Conservation (phyloP, 768 basidiomycete species). For the Boletellus ananas region DNA sequence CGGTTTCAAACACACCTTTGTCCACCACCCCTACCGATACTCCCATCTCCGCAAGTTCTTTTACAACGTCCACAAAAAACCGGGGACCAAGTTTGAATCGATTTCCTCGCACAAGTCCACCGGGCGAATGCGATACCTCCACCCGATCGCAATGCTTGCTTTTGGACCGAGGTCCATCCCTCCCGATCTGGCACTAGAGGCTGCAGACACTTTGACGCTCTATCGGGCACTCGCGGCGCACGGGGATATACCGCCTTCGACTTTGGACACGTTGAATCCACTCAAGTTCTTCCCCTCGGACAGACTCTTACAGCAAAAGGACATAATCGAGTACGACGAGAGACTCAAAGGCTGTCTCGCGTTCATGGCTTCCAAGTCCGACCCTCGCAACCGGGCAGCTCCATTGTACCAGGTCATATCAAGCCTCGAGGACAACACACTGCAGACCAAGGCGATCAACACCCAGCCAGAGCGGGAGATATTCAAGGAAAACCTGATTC, state of each 20-base stretch:
- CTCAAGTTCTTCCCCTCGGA: conserved; percentile 40
- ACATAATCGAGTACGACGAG: conserved; percentile 56
- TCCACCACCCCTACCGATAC: conserved; percentile 66
- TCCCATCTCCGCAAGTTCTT: conserved; percentile 69
- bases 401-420: conserved; percentile 38
- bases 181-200: conserved; percentile 60
- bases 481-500: conserved; percentile 45
- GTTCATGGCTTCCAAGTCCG: conserved; percentile 34
- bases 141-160: conserved; percentile 59
- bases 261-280: conserved; percentile 37
- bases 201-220: conserved; percentile 51
- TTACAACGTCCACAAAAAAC: conserved; percentile 38
- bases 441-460: conserved; percentile 29
- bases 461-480: conserved; percentile 25
- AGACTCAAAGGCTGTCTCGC: conserved; percentile 45
- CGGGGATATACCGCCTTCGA: conserved; percentile 21
- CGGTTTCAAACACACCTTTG: conserved; percentile 54
- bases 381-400: conserved; percentile 32
- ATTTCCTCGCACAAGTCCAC: conserved; percentile 37
- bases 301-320: conserved; percentile 51
- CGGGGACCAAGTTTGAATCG: conserved; percentile 30
- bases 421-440: conserved; percentile 38
- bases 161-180: conserved; percentile 51
- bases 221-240: conserved; percentile 41
- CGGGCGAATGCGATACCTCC: conserved; percentile 48